phyloP scores from a whole-genome alignment of 768 basidiomycete genomes.

The Tricholoma terreum region DNA sequence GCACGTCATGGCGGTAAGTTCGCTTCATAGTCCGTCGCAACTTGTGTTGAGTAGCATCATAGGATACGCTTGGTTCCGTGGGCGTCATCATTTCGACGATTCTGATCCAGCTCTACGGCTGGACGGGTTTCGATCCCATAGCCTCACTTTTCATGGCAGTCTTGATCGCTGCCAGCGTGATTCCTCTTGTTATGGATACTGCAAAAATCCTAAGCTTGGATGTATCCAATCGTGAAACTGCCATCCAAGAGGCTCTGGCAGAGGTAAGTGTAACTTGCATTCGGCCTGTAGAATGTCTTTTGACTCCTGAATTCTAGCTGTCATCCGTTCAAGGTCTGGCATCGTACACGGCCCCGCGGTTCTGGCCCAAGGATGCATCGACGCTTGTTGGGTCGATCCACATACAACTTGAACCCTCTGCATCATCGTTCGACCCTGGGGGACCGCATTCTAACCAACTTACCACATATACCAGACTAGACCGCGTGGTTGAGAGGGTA shows the following conservation, averaged over 20 bases:
- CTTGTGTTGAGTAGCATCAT: not conserved
- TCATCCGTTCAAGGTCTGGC: constrained; percentile 72
- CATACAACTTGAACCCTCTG: constrained; percentile 74
- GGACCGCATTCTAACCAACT: constrained; percentile 47
- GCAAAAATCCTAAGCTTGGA: constrained; percentile 87
- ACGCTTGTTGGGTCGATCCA: constrained; percentile 89
- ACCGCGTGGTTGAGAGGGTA: constrained; percentile 75
- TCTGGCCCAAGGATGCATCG: constrained; percentile 94
- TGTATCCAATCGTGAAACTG: constrained; percentile 57
- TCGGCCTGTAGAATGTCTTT: not conserved
- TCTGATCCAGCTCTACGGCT: constrained; percentile 93
- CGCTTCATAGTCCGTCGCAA: not conserved
- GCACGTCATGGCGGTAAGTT: constrained; percentile 89
- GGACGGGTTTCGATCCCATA: constrained; percentile 99
- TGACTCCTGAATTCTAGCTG: constrained; percentile 48
- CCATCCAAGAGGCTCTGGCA: constrained; percentile 54
- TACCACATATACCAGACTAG: constrained; percentile 56
- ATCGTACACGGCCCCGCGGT: constrained; percentile 77
- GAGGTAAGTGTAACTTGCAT: constrained; percentile 46
- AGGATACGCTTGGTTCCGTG: constrained; percentile 96
- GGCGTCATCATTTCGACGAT: constrained; percentile 97
- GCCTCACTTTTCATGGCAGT: constrained; percentile 95
- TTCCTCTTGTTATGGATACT: constrained; percentile 92
- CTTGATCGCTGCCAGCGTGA: constrained; percentile 91
- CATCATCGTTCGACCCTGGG: constrained; percentile 52